Evolutionary conservation across 2,329 filamentous ascomycete genomes (phyloP), one percentile per base, ranked within the genome.

Genomic region (Diaporthe helianthi): DNA sequence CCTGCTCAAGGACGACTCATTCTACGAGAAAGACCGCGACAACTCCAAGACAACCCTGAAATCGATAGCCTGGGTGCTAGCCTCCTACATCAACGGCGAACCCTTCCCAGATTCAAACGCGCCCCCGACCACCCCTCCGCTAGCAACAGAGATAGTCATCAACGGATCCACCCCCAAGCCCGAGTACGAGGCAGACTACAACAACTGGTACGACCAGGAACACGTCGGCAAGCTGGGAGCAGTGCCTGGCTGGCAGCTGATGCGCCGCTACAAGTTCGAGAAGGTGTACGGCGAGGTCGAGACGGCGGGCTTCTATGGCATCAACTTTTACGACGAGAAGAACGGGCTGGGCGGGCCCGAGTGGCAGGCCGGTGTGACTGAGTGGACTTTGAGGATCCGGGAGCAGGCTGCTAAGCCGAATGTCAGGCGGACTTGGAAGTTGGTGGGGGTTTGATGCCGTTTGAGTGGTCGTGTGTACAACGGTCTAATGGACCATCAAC

Each of bases 301-400:
- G 33, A 41, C 33, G 4, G 53, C 53, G 53, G 41, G 33, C 53
- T 55, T 55, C 53, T 55, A 55, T 41, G 53, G 53, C 7, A 33
- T 55, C 33, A 55, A 55, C 33, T 55, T 55, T 15, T 55, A 55
- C 13, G 53, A 55, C 53, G 53, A 55, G 22, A 12, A 38, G 33
- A 55, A 55, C 15, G 53, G 53, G 22, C 22, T 55, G n/a, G 53
- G 53, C 26, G 53, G 53, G n/a, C 53, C 53, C 1, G 53, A 55
- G 33, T 55, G 53, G 53, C 41, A 55, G 22, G 53, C 53, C 22
- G 26, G 33, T 41, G 53, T 22, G 22, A 55, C 53, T 10, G 53
- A 38, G 3, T 55, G 53, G 53, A 55, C 53, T 3, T 6, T 55
- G 53, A 55, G 53, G 6, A 55, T 55, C 33, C 53, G 53, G 2